Percentiles rank a stretch among this genome's conserved stretches.
Evolutionary conservation across 805 yeast genomes (phyloP).

Genomic region (Myxozyma mucilagina): DNA sequence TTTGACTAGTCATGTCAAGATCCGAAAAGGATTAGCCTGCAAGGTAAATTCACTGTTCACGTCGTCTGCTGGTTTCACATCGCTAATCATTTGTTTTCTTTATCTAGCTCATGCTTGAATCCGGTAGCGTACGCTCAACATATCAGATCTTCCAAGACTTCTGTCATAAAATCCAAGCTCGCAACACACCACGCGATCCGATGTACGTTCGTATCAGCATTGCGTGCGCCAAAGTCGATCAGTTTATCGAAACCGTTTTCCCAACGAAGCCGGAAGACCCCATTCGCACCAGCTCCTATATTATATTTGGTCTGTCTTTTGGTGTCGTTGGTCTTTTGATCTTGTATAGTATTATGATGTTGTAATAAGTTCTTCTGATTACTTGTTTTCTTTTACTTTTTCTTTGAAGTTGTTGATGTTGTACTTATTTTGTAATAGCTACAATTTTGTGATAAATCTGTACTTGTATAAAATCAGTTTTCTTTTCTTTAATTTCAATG

Average conservation of each 20-base stretch:
- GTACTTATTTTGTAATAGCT: too few relatives aligned
- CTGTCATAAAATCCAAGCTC: slow-evolving; percentile 72
- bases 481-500: too few relatives aligned
- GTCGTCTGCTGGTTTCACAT: neutral
- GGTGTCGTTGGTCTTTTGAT: slow-evolving; percentile 3
- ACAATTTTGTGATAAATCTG: too few relatives aligned
- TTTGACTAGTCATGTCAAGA: slow-evolving; percentile 72
- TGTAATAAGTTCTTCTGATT: neutral
- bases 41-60: slow-evolving; percentile 1
- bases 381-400: neutral
- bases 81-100: neutral
- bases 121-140: slow-evolving; percentile 74
- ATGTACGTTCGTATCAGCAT: slow-evolving; percentile 81
- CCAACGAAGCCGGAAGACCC: slow-evolving; percentile 21
- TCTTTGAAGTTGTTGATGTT: neutral
- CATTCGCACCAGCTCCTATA: neutral
- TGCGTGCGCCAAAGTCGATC: slow-evolving; percentile 85
- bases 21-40: slow-evolving; percentile 80
- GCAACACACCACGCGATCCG: slow-evolving; percentile 79
- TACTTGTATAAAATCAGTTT: too few relatives aligned
- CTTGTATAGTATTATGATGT: neutral
- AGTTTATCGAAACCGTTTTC: slow-evolving; percentile 62
- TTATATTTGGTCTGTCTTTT: slow-evolving; percentile 1
- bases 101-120: slow-evolving; percentile 64
- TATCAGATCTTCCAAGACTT: slow-evolving; percentile 75